Base-by-base conservation (phyloP, 768 basidiomycete species). In the Mycena haematopus region DNA sequence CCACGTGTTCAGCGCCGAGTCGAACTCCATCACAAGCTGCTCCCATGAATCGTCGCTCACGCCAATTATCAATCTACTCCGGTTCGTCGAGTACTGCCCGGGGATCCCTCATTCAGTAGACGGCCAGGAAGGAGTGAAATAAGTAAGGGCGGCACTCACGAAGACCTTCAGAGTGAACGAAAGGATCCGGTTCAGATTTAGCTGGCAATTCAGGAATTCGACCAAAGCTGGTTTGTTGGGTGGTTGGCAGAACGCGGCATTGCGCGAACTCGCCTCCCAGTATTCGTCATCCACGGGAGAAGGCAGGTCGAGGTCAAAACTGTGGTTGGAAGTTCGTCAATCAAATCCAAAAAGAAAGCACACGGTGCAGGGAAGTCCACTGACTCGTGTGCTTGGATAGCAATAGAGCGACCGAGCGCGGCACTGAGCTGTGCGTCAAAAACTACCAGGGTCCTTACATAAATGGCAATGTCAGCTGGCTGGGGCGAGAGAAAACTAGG, bases 1-100 rank as follows among this genome's bases (percentile, higher is more conserved):
- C 83, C 84, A 87, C 15, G 76, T 72, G 65, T 85, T 85, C 47
- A 87, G 70, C 2, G 79, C 79, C 1, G 81, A 82, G 68, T 70
- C 69, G 9, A 71, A 38, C 54, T 66, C 65, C 25, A 60, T 38
- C 17, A 66, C 65, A n/a, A 66, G 19, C 27, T 59, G 35, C 33
- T 66, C 65, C 58, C 61, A 62, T 1, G 15, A n/a, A 8, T 52
- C 50, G n/a, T 56, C 57, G 19, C 8, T 33, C n/a, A 62, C 17
- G 6, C 60, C 60, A 8, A 66, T 50, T 4, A 58, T 24, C 6
- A 29, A 17, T 17, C 52, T 60, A 21, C 44, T 57, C 13, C 56
- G 54, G 45, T 61, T 64, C 29, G 54, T 49, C 9, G 58, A 62
- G 62, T 63, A 65, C 63, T 64, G 46, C 24, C 36, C 38, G 4